A percentile compares a stretch with the other conserved stretches of the same genome.
phyloP scores from a whole-genome alignment of 2,329 filamentous ascomycete genomes.

The Pseudomassariella vexata region DNA sequence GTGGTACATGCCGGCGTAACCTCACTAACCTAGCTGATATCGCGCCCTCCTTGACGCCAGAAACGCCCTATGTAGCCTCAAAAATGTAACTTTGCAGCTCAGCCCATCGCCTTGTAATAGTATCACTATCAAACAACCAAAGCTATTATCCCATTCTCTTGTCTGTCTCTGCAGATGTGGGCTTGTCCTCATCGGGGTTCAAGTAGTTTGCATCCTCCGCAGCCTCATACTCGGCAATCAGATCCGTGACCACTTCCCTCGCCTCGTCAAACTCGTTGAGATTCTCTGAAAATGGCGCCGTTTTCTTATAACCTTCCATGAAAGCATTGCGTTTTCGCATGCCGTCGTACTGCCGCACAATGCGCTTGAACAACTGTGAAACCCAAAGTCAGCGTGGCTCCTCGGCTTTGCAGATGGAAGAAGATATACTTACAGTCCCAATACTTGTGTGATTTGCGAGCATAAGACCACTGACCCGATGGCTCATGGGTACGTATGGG shows the following conservation, averaged over 20 bases:
- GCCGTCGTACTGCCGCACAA: constrained; percentile 85
- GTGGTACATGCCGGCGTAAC: too few relatives aligned
- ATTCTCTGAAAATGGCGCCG: constrained; percentile 86
- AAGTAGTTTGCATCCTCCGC: constrained; percentile 89
- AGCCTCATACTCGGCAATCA: constrained; percentile 93
- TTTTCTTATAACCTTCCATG: constrained; percentile 93
- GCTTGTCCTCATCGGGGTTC: constrained; percentile 60
- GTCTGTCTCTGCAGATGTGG: constrained; percentile 47
- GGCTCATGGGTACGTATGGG: constrained; percentile 89
- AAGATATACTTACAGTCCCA: constrained; percentile 58
- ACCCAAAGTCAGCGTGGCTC: too few relatives aligned
- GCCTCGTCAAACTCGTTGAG: constrained; percentile 94
- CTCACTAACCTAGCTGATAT: too few relatives aligned
- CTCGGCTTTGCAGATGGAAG: too few relatives aligned
- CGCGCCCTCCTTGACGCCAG: too few relatives aligned
- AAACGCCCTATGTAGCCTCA: not conserved
- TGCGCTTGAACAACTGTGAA: constrained; percentile 77
- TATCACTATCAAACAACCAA: not conserved
- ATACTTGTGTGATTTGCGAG: constrained; percentile 97
- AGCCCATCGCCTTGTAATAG: not conserved
- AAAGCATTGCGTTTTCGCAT: constrained; percentile 97
- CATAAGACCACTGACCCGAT: constrained; percentile 95
- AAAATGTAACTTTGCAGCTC: not conserved
- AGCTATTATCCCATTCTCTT: constrained; percentile 35
- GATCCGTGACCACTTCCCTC: constrained; percentile 80